Evolutionary conservation across 495 filamentous ascomycete species (phyloP), one percentile per base, ranked within the genome.

Genomic region (Neurospora intermedia): DNA sequence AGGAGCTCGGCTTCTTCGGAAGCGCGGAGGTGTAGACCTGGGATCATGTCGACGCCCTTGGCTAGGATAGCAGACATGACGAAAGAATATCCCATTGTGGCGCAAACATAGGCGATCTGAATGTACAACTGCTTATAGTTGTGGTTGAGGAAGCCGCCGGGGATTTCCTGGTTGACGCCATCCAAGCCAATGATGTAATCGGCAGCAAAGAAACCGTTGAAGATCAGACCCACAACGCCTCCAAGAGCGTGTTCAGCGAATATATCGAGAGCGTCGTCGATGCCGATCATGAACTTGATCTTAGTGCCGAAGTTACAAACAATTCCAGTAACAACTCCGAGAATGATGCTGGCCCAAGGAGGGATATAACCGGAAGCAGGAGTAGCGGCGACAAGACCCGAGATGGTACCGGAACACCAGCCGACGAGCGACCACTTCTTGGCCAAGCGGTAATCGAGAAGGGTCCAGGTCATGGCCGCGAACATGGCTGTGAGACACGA

Each of bases 341-440:
- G 88, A 73, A 94, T 82, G 75, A 98, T 89, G 76, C 91, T 92
- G 20, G 90, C 94, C 92, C 96, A 98, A 13, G 96, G 94, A 41
- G 93, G 88, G 79, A 98, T 92, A 83, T 89, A 92, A 71, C 93
- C 93, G 38, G 93, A 93, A 9, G 93, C 93, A 9, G 93, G 93
- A n/a, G 93, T 96, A 16, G 94, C 94, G 70, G 93, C 93, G 39
- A 99, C 96, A 39, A 96, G 89, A 69, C 93, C 93, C 0, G 92
- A 93, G 80, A 96, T 96, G 76, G 91, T 90, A 69, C 96, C 96
- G 35, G 96, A 99, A 83, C 96, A 99, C 92, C 96, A 97, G 71
- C 96, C 96, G 77, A 99, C 96, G 88, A 98, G 97, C 3, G 95
- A 97, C 96, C 96, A 98, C 85, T 99, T 99, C 81, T 91, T 90